Conservation (phyloP, 352 stramenopile species). For the Globisporangium orthogonon region DNA sequence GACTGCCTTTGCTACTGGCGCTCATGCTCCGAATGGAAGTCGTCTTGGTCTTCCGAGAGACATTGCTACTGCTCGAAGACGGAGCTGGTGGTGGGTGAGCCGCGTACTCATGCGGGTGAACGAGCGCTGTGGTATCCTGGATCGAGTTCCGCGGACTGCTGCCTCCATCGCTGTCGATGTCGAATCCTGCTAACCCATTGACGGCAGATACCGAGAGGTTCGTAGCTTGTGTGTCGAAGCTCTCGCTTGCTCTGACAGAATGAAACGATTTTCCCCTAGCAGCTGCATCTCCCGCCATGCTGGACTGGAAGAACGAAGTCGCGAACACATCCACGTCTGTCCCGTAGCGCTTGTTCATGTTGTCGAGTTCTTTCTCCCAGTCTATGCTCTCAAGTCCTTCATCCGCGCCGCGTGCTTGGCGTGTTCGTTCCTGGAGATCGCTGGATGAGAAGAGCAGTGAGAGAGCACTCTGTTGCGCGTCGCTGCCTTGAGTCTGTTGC, state of each 20-base stretch:
- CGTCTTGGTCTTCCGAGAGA: constrained; percentile 4
- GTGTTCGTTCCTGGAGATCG: constrained; percentile 32
- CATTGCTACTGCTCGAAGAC: constrained; percentile 5
- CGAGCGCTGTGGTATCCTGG: neutral
- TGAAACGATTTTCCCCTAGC: neutral
- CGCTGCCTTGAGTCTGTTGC: neutral
- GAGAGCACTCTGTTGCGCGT: constrained; percentile 1
- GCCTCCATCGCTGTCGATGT: constrained; percentile 3
- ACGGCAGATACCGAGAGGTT: neutral
- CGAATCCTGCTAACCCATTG: neutral
- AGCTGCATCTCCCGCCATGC: neutral
- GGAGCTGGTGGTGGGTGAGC: neutral
- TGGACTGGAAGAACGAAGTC: constrained; percentile 22
- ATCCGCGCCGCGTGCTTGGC: neutral
- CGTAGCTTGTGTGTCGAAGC: neutral
- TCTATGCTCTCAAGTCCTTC: neutral
- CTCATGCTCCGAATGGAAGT: neutral
- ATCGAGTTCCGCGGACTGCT: constrained; percentile 2
- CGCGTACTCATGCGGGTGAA: constrained; percentile 5
- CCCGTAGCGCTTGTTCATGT: constrained; percentile 52
- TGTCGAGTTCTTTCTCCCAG: constrained; percentile 48
- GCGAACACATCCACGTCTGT: constrained; percentile 19
- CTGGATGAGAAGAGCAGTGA: constrained; percentile 33
- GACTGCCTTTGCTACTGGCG: neutral
- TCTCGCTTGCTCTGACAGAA: neutral